These are phyloP conservation scores for Parastagonospora avenae DNA, from an alignment of 2,329 filamentous ascomycete species.

Conservation along the genomic window DNA sequence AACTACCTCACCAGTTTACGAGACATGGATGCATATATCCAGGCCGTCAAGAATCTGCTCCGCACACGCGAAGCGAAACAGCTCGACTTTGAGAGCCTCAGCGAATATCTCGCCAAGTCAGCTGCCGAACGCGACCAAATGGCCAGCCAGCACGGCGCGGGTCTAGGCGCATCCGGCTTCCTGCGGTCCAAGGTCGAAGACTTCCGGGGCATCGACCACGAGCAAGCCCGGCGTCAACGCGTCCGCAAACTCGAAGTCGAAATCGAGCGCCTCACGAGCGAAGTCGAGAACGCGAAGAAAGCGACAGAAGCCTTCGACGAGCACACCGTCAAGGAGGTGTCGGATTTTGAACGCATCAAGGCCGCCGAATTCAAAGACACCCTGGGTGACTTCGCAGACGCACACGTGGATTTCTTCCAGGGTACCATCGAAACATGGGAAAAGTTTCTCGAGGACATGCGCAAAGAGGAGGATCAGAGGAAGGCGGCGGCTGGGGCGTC, in stretches of 20 bases:
- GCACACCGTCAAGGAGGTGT: conserved; percentile 90
- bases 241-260: conserved; percentile 88
- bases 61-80: conserved; percentile 97
- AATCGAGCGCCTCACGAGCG: conserved; percentile 84
- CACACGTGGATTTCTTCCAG: conserved; percentile 86
- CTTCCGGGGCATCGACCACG: conserved; percentile 94
- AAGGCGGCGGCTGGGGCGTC: conserved; percentile 28
- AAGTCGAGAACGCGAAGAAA: conserved; percentile 86
- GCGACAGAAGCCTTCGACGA: conserved; percentile 94
- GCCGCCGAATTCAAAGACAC: conserved; percentile 88
- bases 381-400: conserved; percentile 79
- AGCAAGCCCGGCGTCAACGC: conserved; percentile 84
- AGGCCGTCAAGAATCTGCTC: conserved; percentile 83
- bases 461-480: conserved; percentile 62
- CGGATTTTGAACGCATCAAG: conserved; percentile 97
- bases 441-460: conserved; percentile 85
- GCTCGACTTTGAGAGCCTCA: conserved; percentile 93
- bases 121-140: conserved; percentile 84
- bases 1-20: conserved; percentile 91
- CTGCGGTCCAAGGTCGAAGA: conserved; percentile 95
- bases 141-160: conserved; percentile 66
- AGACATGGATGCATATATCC: conserved; percentile 94
- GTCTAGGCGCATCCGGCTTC: conserved; percentile 80
- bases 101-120: conserved; percentile 92
- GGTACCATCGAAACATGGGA: conserved; percentile 85